Evolutionary conservation across 2,329 filamentous ascomycete species (phyloP).

Genomic region (Parascedosporium putredinis): DNA sequence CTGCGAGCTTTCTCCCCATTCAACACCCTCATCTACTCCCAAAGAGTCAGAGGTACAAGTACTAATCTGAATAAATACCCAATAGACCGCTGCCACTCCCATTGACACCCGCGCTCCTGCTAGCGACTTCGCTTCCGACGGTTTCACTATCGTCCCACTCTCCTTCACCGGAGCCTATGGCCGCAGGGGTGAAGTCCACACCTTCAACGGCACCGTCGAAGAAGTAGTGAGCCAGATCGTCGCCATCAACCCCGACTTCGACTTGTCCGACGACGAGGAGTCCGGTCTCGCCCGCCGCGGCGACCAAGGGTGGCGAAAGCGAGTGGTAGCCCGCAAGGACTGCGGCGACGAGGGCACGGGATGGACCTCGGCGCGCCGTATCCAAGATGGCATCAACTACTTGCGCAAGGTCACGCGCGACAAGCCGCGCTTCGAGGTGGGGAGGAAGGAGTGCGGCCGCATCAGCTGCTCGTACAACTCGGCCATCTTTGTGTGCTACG

Average conservation of each 20-base stretch:
- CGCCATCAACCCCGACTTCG: background rate
- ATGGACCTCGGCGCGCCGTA: background rate
- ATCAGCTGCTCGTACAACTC: background rate
- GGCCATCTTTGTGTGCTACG: conserved; percentile 4
- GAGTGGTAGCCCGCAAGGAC: background rate
- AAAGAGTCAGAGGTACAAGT: too few species aligned
- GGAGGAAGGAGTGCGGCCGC: background rate
- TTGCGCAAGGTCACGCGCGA: background rate
- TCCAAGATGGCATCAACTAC: background rate
- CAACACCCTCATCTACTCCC: too few species aligned
- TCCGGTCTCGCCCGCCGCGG: background rate
- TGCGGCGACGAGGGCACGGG: background rate
- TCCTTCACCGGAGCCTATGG: conserved; percentile 3
- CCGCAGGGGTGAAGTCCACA: background rate
- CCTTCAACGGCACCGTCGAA: conserved; percentile 6
- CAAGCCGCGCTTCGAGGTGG: background rate
- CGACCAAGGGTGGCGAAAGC: background rate
- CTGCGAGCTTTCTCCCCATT: too few species aligned
- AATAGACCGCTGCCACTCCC: too few species aligned
- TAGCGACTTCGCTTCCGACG: background rate
- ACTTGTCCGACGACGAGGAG: background rate
- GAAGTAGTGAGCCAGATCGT: conserved; percentile 2
- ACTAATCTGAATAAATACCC: too few species aligned
- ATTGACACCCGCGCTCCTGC: too few species aligned
- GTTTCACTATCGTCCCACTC: background rate